phyloP scores from a whole-genome alignment of 768 basidiomycete genomes.

The Gelatoporia subvermispora region DNA sequence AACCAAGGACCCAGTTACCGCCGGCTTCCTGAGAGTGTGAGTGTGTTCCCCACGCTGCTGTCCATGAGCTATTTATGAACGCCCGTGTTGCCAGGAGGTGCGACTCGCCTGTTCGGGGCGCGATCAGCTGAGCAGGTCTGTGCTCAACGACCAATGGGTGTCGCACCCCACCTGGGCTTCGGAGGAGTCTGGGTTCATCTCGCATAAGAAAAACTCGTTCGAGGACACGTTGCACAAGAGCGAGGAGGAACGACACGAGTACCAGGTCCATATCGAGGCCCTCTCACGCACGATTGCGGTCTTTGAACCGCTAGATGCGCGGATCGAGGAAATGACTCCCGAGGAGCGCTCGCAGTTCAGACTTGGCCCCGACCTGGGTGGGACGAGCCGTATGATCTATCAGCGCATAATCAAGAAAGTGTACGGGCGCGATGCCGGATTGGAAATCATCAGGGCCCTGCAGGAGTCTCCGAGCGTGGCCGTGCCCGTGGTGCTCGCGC shows the following conservation, averaged over 20 bases:
- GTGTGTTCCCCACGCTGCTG: slow-evolving; percentile 27
- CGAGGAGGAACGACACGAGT: slow-evolving; percentile 98
- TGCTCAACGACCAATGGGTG: slow-evolving; percentile 97
- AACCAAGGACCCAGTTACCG: slow-evolving; percentile 94
- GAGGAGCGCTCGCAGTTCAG: slow-evolving; percentile 82
- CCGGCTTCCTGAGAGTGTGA: slow-evolving; percentile 78
- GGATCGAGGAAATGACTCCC: slow-evolving; percentile 83
- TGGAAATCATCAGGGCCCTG: slow-evolving; percentile 77
- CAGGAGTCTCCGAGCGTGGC: slow-evolving; percentile 90
- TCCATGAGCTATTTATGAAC: too few relatives aligned
- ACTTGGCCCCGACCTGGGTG: slow-evolving; percentile 86
- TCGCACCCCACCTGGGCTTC: slow-evolving; percentile 98
- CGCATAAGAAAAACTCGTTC: slow-evolving; percentile 95
- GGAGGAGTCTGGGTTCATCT: slow-evolving; percentile 89
- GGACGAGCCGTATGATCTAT: slow-evolving; percentile 80
- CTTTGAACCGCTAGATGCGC: slow-evolving; percentile 79
- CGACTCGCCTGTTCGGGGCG: slow-evolving; percentile 89
- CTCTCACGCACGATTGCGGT: slow-evolving; percentile 86
- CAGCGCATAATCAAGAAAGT: slow-evolving; percentile 92
- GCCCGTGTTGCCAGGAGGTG: slow-evolving; percentile 58
- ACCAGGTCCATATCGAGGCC: slow-evolving; percentile 91
- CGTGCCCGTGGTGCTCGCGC: slow-evolving; percentile 84
- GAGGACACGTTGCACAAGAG: slow-evolving; percentile 95
- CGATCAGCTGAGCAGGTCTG: slow-evolving; percentile 90
- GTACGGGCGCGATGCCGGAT: slow-evolving; percentile 76